phyloP scores from a whole-genome alignment of 106 monocot species.

The Allium cepa region DNA sequence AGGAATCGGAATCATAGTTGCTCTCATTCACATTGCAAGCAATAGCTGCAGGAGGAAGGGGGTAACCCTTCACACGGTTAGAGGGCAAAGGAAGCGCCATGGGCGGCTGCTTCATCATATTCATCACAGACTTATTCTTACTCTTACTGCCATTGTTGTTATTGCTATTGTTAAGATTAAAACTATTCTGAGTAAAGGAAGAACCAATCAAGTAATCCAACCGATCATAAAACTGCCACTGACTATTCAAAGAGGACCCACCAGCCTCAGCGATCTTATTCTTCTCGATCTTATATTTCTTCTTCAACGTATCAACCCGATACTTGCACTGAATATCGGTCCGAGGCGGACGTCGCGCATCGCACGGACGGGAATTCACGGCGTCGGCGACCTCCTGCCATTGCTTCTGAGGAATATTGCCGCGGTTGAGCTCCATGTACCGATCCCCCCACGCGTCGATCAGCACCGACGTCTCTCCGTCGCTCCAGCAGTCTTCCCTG shows the following conservation, averaged over 20 bases:
- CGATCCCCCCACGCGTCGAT: constrained; percentile 83
- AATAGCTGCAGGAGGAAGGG: constrained; percentile 3
- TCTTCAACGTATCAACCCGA: constrained; percentile 87
- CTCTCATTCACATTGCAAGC: no score
- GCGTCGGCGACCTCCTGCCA: constrained; percentile 91
- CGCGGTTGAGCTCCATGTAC: constrained; percentile 70
- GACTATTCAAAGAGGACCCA: constrained; percentile 9
- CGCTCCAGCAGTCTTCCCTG: constrained; percentile 93
- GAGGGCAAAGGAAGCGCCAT: constrained; percentile 26
- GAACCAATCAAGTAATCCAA: constrained; percentile 53
- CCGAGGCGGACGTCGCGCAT: constrained; percentile 37
- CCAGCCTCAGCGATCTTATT: constrained; percentile 15
- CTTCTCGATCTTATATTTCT: constrained; percentile 83
- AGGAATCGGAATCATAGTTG: no score
- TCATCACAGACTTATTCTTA: neutral
- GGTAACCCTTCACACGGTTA: constrained; percentile 9
- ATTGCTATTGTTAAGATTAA: no score
- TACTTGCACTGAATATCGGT: constrained; percentile 90
- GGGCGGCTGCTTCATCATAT: constrained; percentile 9
- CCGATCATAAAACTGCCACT: constrained; percentile 57
- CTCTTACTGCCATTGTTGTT: neutral
- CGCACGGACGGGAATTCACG: constrained; percentile 62
- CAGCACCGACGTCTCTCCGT: constrained; percentile 67
- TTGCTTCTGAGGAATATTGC: constrained; percentile 82
- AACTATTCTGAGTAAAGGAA: neutral